phyloP scores from a whole-genome alignment of 805 yeast species.

The Teunomyces tritomae region DNA sequence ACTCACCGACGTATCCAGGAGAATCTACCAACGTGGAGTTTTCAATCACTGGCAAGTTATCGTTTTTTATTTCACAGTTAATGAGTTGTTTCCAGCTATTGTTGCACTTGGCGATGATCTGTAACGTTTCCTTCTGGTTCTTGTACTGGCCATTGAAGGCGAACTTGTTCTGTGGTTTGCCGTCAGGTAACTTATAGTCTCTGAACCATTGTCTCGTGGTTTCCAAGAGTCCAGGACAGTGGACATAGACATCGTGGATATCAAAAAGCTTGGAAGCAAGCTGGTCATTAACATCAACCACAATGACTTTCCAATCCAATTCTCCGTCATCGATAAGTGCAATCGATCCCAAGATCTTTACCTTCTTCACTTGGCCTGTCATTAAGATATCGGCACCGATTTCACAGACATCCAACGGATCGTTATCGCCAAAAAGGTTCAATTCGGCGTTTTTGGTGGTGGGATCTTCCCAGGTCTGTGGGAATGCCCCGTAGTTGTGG shows the following conservation, averaged over 20 bases:
- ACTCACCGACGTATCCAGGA: constrained; percentile 22
- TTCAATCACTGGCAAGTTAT: constrained; percentile 18
- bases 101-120: constrained; percentile 75
- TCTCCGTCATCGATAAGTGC: constrained; percentile 93
- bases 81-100: constrained; percentile 82
- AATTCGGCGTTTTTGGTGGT: constrained; percentile 50
- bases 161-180: constrained; percentile 93
- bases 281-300: constrained; percentile 79
- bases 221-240: constrained; percentile 89
- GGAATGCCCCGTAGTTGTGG: constrained; percentile 84
- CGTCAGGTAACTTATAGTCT: constrained; percentile 96
- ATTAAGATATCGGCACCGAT: constrained; percentile 68
- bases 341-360: constrained; percentile 90
- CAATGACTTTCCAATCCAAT: constrained; percentile 90
- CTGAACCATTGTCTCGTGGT: constrained; percentile 98
- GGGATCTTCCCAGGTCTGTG: constrained; percentile 99
- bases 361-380: constrained; percentile 79
- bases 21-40: constrained; percentile 38
- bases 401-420: constrained; percentile 93
- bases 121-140: constrained; percentile 81
- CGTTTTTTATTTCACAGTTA: constrained; percentile 49
- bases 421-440: constrained; percentile 74
- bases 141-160: constrained; percentile 96
- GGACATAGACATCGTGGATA: constrained; percentile 84
- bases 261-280: constrained; percentile 83